Evolutionary conservation across 345 rosid genomes (phyloP), one percentile per base, ranked within the genome.

Genomic region (Sapria himalayana): DNA sequence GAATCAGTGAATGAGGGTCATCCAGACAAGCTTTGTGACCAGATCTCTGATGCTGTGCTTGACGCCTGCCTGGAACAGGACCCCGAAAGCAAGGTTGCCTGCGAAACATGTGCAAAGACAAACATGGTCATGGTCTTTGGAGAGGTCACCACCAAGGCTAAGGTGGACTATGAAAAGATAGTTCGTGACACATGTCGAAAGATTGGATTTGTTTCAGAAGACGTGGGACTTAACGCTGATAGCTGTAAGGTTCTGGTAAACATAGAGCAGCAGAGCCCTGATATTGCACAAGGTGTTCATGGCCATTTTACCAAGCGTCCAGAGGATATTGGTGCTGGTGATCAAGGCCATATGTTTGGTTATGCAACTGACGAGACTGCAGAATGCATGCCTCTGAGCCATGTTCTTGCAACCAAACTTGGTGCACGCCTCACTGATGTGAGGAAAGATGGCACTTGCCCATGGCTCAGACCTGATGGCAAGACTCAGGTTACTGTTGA

Each of bases 81-180:
- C 54, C 64, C 79, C 1, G 84, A 75, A 27, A 75, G 84, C 69
- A 75, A 71, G 57, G 84, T 75, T 7, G 84, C 84, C 3, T 75
- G 84, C 23, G 84, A 75, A 61, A 75, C 79, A 2, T 75, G 84
- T 51, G 71, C 73, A 54, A 75, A 75, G 65, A 74, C 84, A 22
- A 68, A 74, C 76, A 68, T 71, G 84, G 84, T 74, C 51, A 74
- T 74, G 84, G 76, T 75, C 15, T 75, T 75, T 2, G 84, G 84
- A 0, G 84, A 75, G 47, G 66, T 75, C 67, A 75, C 79, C 33
- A 75, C 85, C 52, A 75, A 72, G 33, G 85, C 80, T 19, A 16
- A 64, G 8, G 66, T 75, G 3, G 74, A 75, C 53, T 75, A 75
- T 18, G 85, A 75, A 70, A 62, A 66, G 53, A 72, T 72, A 38